These are phyloP conservation scores for Trametes gibbosa DNA, from an alignment of 768 basidiomycete genomes.

Conservation along the genomic window DNA sequence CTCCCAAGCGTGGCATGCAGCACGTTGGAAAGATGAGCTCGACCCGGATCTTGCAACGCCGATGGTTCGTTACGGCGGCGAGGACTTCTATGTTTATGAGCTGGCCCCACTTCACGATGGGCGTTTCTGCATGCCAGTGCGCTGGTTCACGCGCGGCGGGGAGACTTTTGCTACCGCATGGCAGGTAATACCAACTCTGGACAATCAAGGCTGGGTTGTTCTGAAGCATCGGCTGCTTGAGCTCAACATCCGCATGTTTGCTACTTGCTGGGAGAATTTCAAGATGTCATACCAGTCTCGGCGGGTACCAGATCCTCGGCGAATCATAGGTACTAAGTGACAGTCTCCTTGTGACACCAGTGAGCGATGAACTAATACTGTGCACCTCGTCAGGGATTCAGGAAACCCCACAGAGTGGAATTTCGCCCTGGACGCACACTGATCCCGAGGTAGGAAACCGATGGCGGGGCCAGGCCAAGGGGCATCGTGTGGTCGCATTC, in stretches of 20 bases:
- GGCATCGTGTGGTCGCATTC: slow-evolving; percentile 28
- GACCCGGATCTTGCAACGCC: not conserved
- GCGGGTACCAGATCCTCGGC: slow-evolving; percentile 2
- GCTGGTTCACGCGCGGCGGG: not conserved
- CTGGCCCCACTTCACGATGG: not conserved
- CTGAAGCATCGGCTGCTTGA: not conserved
- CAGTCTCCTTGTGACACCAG: not conserved
- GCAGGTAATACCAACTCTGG: not conserved
- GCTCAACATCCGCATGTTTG: not conserved
- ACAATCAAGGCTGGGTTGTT: not conserved
- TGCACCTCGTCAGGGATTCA: too few species aligned
- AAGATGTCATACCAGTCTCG: not conserved
- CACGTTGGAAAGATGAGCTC: slow-evolving; percentile 5
- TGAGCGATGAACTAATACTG: too few species aligned
- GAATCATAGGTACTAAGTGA: not conserved
- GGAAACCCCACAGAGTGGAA: too few species aligned
- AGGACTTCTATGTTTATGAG: slow-evolving; percentile 8
- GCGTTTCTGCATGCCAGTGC: not conserved
- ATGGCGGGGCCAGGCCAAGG: slow-evolving; percentile 5
- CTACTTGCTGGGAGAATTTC: not conserved
- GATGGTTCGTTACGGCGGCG: not conserved
- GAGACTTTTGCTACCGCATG: not conserved
- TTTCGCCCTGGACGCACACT: slow-evolving; percentile 1
- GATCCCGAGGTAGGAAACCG: slow-evolving; percentile 1
- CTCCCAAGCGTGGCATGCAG: slow-evolving; percentile 3